Conservation (phyloP, 768 basidiomycete genomes). For the Boletus tomentosulus region DNA sequence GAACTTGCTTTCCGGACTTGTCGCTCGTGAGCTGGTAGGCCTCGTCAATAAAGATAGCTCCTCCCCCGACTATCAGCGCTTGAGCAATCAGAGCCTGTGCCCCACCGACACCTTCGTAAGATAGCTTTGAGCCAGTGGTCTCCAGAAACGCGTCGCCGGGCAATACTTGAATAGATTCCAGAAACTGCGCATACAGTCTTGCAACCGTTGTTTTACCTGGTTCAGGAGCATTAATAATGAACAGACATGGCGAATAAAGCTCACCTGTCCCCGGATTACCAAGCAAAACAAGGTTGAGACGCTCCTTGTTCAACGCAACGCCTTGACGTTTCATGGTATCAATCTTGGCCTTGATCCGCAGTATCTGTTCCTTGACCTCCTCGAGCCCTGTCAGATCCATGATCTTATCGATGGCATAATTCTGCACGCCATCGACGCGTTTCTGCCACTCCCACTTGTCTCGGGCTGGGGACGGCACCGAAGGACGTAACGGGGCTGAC, state of each 20-base stretch:
- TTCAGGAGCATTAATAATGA: background rate
- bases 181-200: constrained; percentile 56
- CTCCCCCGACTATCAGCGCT: constrained; percentile 52
- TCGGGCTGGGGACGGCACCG: background rate
- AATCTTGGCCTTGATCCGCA: constrained; percentile 50
- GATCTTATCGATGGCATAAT: constrained; percentile 53
- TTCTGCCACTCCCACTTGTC: constrained; percentile 30
- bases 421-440: constrained; percentile 46
- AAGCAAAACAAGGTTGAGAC: constrained; percentile 57
- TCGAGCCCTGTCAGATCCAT: constrained; percentile 69
- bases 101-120: constrained; percentile 49
- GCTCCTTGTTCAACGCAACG: constrained; percentile 45
- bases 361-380: constrained; percentile 54
- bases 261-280: constrained; percentile 75
- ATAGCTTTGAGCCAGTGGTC: constrained; percentile 57
- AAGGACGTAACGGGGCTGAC: background rate
- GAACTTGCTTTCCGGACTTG: constrained; percentile 49
- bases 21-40: constrained; percentile 60
- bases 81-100: constrained; percentile 34
- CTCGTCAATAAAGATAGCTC: constrained; percentile 66
- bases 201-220: constrained; percentile 27
- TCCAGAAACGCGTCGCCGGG: constrained; percentile 54
- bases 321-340: constrained; percentile 50
- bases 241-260: constrained; percentile 44
- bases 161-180: constrained; percentile 50